Evolutionary conservation across 371 early-diverging fungal species (phyloP), one percentile per base, ranked within the genome.

Genomic region (Syncephalastrum contaminatum): DNA sequence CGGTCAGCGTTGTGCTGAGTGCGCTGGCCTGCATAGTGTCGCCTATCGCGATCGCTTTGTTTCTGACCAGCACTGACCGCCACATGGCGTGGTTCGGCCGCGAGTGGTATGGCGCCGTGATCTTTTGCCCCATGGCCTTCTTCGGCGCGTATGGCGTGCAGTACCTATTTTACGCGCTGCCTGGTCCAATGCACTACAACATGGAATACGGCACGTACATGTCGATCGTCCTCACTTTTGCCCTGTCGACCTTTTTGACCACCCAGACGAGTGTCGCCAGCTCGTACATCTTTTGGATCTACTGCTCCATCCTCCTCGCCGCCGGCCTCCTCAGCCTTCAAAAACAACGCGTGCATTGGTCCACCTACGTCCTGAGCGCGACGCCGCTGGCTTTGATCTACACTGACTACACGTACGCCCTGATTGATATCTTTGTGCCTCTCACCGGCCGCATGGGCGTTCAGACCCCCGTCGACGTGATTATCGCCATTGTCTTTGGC

Each of bases 391-490:
- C 77, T 0, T 58, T 75, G 19, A 52, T 84, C 36, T 80, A 79
- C 54, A 71, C 73, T 12, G 81, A 75, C 40, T 69, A 76, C 40
- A 62, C 70, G 12, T 78, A 70, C 56, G 75, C 81, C 16, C 53
- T 84, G 53, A 65, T 87, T 21, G 82, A 86, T 54, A 72, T 88
- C 16, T 86, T 90, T 73, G 87, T 90, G 3, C 91, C 91, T 0
- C 65, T 90, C 54, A 84, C 88, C 0, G 91, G 89, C 5, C 82
- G 91, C 40, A 85, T 86, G 66, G 91, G 91, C 20, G 73, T 78
- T 0, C 81, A 85, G 22, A 79, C 86, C 0, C 88, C 91, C 41
- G 85, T 82, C 5, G 91, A 90, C 62, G 51, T 76, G 13, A 85
- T 90, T 56, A 81, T 88, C 12, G 78, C 83, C 1, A 60, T 82